Percentiles rank a stretch among this genome's conserved stretches.
Evolutionary conservation across 495 filamentous ascomycete genomes (phyloP).

Genomic region (Acidiella bohemica): DNA sequence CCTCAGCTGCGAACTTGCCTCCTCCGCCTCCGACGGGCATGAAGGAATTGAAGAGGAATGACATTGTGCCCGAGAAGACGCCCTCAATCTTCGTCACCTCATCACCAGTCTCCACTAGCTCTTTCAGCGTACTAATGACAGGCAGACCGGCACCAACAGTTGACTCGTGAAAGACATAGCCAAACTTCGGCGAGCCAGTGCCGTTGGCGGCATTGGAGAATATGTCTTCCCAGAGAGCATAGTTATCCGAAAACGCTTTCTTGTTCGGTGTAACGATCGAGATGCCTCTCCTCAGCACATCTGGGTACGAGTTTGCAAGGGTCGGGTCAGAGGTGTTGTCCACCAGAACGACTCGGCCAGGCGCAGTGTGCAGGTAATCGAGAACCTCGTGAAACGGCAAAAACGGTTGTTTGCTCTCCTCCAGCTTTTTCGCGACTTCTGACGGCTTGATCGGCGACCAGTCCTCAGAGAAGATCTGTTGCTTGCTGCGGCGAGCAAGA

Average conservation of each 20-base stretch:
- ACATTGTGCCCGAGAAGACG: conserved; percentile 92
- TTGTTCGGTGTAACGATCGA: conserved; percentile 93
- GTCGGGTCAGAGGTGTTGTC: conserved; percentile 86
- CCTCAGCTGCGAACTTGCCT: conserved; percentile 74
- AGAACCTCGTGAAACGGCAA: conserved; percentile 52
- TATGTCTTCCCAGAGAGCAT: conserved; percentile 69
- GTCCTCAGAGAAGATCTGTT: conserved; percentile 51
- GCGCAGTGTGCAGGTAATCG: conserved; percentile 54
- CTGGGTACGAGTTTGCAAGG: conserved; percentile 65
- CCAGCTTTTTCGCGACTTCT: conserved; percentile 28
- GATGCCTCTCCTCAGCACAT: conserved; percentile 63
- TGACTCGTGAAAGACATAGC: conserved; percentile 82
- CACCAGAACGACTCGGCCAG: conserved; percentile 62
- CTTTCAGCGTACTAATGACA: conserved; percentile 78
- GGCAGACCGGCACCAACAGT: conserved; percentile 87
- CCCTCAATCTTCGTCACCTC: conserved; percentile 80
- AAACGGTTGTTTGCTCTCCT: conserved; percentile 42
- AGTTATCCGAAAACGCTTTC: conserved; percentile 75
- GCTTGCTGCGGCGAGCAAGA: conserved; percentile 68
- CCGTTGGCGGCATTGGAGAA: conserved; percentile 42
- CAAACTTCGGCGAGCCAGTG: conserved; percentile 36
- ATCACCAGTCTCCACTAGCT: conserved; percentile 81
- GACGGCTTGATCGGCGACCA: conserved; percentile 33
- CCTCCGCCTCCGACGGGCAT: conserved; percentile 36
- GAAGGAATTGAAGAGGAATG: conserved; percentile 92